A percentile compares a stretch with the other conserved stretches of the same genome.
These are phyloP conservation scores for Colletotrichum orbiculare DNA, from an alignment of 2,329 filamentous ascomycete species.

Conservation along the genomic window DNA sequence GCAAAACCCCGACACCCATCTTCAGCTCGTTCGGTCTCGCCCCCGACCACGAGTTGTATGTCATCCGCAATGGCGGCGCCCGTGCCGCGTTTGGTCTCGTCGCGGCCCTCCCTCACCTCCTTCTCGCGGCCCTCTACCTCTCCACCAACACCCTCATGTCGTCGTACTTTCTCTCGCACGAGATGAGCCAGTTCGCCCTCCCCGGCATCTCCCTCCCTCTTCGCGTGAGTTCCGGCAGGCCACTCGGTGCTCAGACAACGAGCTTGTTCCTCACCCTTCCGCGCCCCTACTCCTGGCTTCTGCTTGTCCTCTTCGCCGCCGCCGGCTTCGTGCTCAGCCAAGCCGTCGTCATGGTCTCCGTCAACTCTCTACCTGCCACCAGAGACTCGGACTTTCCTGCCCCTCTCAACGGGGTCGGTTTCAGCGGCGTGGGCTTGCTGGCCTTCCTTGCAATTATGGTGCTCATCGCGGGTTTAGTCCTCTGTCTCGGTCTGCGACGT, in stretches of 20 bases:
- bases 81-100: conserved; percentile 50
- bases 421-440: conserved; percentile 57
- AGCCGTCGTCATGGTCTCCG: conserved; percentile 48
- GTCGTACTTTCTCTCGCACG: conserved; percentile 61
- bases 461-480: conserved; percentile 46
- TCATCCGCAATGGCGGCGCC: conserved; percentile 39
- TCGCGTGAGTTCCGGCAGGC: conserved; percentile 58
- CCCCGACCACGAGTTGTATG: conserved; percentile 48
- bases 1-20: conserved; percentile 41
- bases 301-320: conserved; percentile 56
- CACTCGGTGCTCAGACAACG: conserved; percentile 57
- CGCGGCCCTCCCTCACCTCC: conserved; percentile 59
- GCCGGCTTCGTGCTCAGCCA: conserved; percentile 58
- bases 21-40: conserved; percentile 54
- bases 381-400: conserved; percentile 29
- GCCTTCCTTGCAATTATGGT: conserved; percentile 54
- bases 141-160: conserved; percentile 59
- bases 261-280: conserved; percentile 64
- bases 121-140: conserved; percentile 60
- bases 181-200: conserved; percentile 57
- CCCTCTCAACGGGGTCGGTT: conserved; percentile 48
- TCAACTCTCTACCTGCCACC: conserved; percentile 39
- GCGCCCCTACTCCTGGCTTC: conserved; percentile 55
- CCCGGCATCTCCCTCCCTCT: conserved; percentile 47
- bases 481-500: conserved; percentile 53